Base-by-base conservation (phyloP, 306 rosid species). In the Albizia julibrissin region DNA sequence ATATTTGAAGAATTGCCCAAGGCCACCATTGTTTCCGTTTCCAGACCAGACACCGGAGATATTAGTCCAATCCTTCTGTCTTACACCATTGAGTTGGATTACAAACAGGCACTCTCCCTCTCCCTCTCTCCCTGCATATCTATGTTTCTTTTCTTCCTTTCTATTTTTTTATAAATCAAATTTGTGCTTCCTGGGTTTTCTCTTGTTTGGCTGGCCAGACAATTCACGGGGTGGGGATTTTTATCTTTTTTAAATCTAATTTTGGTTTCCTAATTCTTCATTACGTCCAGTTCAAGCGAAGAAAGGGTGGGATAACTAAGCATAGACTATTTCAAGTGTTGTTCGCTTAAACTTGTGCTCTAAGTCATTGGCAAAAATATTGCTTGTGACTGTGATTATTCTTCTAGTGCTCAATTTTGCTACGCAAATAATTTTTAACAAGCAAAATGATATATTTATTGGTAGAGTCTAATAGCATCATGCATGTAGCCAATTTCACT, bases 11-110 rank as follows among this genome's bases (percentile, higher is more conserved):
- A 95, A 76, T 79, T 93, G 27, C 98, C 98, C 0, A 87, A 68
- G 40, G 97, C 94, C 19, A 87, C 88, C 19, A 89, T 93, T 59
- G 88, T 91, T 0, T 84, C 94, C 58, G 98, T 95, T 61, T 95
- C 98, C 5, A 88, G 90, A 8, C 91, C 93, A 18, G 97, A 91
- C 31, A 90, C 97, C 2, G 92, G 91, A 26, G 98, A 95, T 76
- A 85, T 95, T 14, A 91, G 92, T 82, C 97, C 97, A 79, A 88
- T 90, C 82, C 94, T 93, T 16, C 87, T 93, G 16, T 90, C 97
- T 74, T 95, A 91, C 84, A 93, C 93, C 39, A 91, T 95, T 82
- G 87, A 91, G 73, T 83, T 95, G 66, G 92, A 89, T 79, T 95
- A 95, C 92, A 95, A 95, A 85, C 98, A 95, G 98, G 98, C 74